phyloP scores from a whole-genome alignment of 345 rosid species.

The Eucalyptus polybractea region DNA sequence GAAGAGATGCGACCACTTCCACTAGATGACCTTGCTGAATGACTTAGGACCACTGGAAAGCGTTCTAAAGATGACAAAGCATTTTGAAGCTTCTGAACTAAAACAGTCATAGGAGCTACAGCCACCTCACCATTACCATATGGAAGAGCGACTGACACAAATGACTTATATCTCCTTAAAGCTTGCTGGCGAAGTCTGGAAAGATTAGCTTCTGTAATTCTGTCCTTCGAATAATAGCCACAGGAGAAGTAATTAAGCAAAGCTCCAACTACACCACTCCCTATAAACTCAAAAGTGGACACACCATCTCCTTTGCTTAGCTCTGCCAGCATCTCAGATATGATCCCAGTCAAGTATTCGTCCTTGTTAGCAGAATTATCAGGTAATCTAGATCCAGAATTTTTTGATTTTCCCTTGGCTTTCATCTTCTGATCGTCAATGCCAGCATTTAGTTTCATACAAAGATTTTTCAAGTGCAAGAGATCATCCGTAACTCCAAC shows the following conservation, averaged over 20 bases:
- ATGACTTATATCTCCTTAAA: constrained; percentile 65
- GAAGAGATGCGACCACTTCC: constrained; percentile 96
- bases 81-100: constrained; percentile 96
- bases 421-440: constrained; percentile 76
- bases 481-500: constrained; percentile 97
- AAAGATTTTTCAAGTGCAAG: constrained; percentile 69
- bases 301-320: constrained; percentile 96
- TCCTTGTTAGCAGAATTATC: constrained; percentile 65
- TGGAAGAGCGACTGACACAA: constrained; percentile 73
- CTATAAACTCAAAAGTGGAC: constrained; percentile 95
- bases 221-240: constrained; percentile 78
- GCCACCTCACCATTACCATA: constrained; percentile 27
- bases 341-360: constrained; percentile 65
- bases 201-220: constrained; percentile 60
- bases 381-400: constrained; percentile 38
- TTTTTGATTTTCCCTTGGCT: constrained; percentile 84
- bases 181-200: constrained; percentile 84
- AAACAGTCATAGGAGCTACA: constrained; percentile 59
- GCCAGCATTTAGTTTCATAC: constrained; percentile 61
- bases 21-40: constrained; percentile 73
- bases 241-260: constrained; percentile 90
- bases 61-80: constrained; percentile 91
- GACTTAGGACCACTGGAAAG: constrained; percentile 93
- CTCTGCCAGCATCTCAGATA: constrained; percentile 79
- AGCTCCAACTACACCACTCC: constrained; percentile 96